Conservation (phyloP, 495 filamentous ascomycete genomes). For the Elaphomyces granulatus region DNA sequence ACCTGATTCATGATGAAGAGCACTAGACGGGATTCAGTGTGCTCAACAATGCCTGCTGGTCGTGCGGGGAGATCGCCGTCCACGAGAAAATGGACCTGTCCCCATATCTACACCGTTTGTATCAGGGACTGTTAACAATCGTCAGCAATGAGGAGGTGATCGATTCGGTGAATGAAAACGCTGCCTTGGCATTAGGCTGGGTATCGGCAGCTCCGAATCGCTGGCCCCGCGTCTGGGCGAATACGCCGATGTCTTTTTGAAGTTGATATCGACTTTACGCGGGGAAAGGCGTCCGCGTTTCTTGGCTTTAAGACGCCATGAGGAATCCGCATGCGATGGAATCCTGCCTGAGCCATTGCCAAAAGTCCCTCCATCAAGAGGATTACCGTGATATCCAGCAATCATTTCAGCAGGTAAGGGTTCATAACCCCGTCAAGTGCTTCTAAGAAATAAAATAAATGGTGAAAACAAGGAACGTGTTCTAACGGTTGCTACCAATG, state of each 20-base stretch:
- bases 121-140: conserved; percentile 61
- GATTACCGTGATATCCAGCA: conserved; percentile 36
- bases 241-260: conserved; percentile 73
- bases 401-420: conserved; percentile 39
- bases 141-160: conserved; percentile 64
- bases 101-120: conserved; percentile 62
- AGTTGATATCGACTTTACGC: conserved; percentile 76
- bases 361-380: conserved; percentile 39
- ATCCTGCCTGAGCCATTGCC: conserved; percentile 60
- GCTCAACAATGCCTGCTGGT: conserved; percentile 98
- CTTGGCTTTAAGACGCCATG: conserved; percentile 67
- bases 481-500: too few relatives aligned
- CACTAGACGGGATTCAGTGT: conserved; percentile 70
- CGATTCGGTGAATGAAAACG: conserved; percentile 86
- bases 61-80: conserved; percentile 84
- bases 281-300: conserved; percentile 90
- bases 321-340: conserved; percentile 87
- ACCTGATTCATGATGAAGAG: conserved; percentile 56
- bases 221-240: conserved; percentile 69
- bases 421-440: too few relatives aligned
- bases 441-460: too few relatives aligned
- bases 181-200: conserved; percentile 88
- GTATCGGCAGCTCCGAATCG: conserved; percentile 61
- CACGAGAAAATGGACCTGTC: conserved; percentile 67
- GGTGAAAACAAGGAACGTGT: too few relatives aligned